Evolutionary conservation across 805 yeast genomes (phyloP), one percentile per base, ranked within the genome.

Genomic region (Lipomyces chichibuensis): DNA sequence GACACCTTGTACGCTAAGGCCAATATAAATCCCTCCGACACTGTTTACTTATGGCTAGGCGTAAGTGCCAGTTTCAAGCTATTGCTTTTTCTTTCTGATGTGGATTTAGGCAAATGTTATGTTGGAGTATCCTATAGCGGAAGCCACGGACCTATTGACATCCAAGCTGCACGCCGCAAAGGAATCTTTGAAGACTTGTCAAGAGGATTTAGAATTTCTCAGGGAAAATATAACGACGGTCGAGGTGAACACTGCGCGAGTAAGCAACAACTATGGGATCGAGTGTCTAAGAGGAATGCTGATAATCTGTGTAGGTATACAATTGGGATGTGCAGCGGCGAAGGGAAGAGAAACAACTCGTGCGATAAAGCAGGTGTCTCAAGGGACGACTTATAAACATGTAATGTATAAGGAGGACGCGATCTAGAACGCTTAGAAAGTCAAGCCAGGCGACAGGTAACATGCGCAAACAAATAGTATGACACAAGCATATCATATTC

Each of bases 231-330:
- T 94, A 69, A 95, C 99, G 17, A 94, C 98, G 2, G 91, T 95
- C 93, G 98, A 95, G 78, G 99, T 95, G 61, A 95, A 95, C 76
- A 92, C 97, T 20, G 98, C 99, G 0, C 84, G 99, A 71, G 76
- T 73, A 23, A 57, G 65, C 11, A 56, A 54, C 55, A 9, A 2
- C 23, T 43, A 37, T 37, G 23, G 49, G 23, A 43, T 43, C 20
- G 23, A 37, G 23, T 43, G 20, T 43, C 49, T 43, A 8, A n/a
- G 2, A n/a, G 25, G 2, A 17, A 7, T 43, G 23, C 20, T 43
- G 14, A 43, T 17, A n/a, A n/a, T n/a, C 27, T 39, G 11, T n/a
- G 20, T 20, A 64, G 66, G 65, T 75, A 5, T 77, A 79, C 57
- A 78, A 77, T 71, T 78, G 79, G 80, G 79, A 79, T 60, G 80